Evolutionary conservation across 1,284 basidiomycete genomes (phyloP), one percentile per base, ranked within the genome.

Genomic region (Coniferiporia weirii): DNA sequence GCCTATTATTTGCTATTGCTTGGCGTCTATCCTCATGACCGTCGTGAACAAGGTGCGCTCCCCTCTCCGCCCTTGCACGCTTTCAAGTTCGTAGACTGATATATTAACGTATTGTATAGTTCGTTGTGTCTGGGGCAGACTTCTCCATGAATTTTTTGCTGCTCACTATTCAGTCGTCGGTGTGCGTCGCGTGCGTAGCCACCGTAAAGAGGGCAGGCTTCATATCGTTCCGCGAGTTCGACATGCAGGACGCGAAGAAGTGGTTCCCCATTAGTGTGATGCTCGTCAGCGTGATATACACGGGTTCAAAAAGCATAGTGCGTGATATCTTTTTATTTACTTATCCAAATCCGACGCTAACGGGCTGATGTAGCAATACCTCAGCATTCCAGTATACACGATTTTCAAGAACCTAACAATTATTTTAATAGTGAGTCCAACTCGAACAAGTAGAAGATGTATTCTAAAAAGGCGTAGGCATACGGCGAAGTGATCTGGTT

Each of bases 321-420:
- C 73, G 88, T 46, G 34, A 10, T 15, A 22, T 34, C 36, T 1
- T 52, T 22, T 57, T 35, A 2, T n/a, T 64, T 61, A 13, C 7
- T 7, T 19, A 3, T 51, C 19, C 35, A 12, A 27, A 27, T 27
- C 27, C 27, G 27, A 27, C 5, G 54, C 36, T 64, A 51, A 57
- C 20, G 19, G 51, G 15, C 27, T 32, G 45, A 45, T 40, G 13
- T 67, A 96, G 92, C 95, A 96, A 92, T 93, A 85, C 73, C 79
- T 98, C 52, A 89, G 84, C 63, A 96, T 98, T 71, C 94, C 94
- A 0, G 86, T 96, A 32, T 95, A 95, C 74, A 95, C 97, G 2
- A 99, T 99, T 66, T 99, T 99, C 85, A 99, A 99, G 76, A 99
- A 99, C 72, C 72, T 99, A 67, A 98, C 97, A 32, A 99, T 99